These are phyloP conservation scores for Barnettozyma sucrosica DNA, from an alignment of 805 yeast genomes.

Conservation along the genomic window DNA sequence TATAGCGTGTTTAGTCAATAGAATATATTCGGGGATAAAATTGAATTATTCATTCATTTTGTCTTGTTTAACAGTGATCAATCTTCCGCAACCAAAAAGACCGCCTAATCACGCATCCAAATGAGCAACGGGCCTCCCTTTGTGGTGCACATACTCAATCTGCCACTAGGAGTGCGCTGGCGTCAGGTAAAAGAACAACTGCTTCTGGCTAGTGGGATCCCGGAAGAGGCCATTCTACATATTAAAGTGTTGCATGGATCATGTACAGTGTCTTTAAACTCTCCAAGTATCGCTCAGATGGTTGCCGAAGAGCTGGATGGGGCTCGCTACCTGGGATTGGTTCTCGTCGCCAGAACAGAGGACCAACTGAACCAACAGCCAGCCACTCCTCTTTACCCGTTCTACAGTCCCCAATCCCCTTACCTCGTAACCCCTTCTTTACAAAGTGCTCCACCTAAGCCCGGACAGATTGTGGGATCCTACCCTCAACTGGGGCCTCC, in stretches of 20 bases:
- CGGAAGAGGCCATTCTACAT: slow-evolving; percentile 18
- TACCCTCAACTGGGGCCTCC: not conserved
- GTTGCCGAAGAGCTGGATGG: slow-evolving; percentile 15
- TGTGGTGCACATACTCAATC: slow-evolving; percentile 15
- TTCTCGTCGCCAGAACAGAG: slow-evolving; percentile 9
- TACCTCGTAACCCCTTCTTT: not conserved
- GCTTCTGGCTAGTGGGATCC: slow-evolving; percentile 13
- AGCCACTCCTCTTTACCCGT: not conserved
- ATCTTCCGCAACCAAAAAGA: not conserved
- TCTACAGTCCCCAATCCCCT: not conserved
- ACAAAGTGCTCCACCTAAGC: not conserved
- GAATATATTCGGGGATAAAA: not conserved
- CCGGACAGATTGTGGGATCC: not conserved
- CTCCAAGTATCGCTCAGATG: slow-evolving; percentile 7
- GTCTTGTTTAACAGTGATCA: not conserved
- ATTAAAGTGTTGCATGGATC: slow-evolving; percentile 15
- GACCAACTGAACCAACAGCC: slow-evolving; percentile 2
- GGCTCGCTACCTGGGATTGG: slow-evolving; percentile 14
- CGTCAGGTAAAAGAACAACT: slow-evolving; percentile 18
- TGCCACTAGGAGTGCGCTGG: slow-evolving; percentile 21
- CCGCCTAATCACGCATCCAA: not conserved
- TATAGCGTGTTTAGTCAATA: not conserved
- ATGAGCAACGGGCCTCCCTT: slow-evolving; percentile 7
- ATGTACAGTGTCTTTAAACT: slow-evolving; percentile 13
- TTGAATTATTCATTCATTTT: not conserved